A percentile compares a stretch with the other conserved stretches of the same genome.
Conservation (phyloP, 2,329 filamentous ascomycete genomes). For the Phaeosphaeria sp. region DNA sequence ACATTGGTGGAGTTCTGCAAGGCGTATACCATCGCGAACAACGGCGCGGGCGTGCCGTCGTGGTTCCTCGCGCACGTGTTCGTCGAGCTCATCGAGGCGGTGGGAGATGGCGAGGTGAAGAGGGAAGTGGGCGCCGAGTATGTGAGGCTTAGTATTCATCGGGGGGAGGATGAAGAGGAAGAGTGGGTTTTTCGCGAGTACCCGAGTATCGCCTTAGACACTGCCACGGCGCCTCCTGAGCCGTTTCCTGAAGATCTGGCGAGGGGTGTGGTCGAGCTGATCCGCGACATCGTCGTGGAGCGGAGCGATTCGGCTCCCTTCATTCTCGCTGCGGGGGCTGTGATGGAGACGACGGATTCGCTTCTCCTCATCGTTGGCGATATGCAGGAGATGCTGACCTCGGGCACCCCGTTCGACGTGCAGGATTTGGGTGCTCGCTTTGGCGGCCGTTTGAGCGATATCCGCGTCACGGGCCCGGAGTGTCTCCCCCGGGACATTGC, state of each 20-base stretch:
- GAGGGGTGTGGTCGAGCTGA: conserved; percentile 2
- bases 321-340: not conserved
- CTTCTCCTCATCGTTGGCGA: conserved; percentile 1
- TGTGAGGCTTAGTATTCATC: not conserved
- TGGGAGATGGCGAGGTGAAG: conserved; percentile 12
- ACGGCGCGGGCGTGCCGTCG: conserved; percentile 1
- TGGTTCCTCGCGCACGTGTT: conserved; percentile 23
- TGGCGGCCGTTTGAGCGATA: not conserved
- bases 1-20: conserved; percentile 15
- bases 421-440: not conserved
- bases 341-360: conserved; percentile 1
- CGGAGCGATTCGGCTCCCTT: conserved; percentile 12
- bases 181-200: not conserved
- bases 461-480: conserved; percentile 11
- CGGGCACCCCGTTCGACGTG: too few species aligned
- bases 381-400: not conserved
- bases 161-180: not conserved
- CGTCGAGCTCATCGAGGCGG: conserved; percentile 11
- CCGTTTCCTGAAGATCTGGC: conserved; percentile 8
- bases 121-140: not conserved
- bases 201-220: not conserved
- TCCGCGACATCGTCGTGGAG: conserved; percentile 5
- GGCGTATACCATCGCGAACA: not conserved
- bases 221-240: too few species aligned
- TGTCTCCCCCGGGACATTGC: conserved; percentile 4